Conservation (phyloP, 2,329 filamentous ascomycete genomes). For the Neofusicoccum kwambonambiense region DNA sequence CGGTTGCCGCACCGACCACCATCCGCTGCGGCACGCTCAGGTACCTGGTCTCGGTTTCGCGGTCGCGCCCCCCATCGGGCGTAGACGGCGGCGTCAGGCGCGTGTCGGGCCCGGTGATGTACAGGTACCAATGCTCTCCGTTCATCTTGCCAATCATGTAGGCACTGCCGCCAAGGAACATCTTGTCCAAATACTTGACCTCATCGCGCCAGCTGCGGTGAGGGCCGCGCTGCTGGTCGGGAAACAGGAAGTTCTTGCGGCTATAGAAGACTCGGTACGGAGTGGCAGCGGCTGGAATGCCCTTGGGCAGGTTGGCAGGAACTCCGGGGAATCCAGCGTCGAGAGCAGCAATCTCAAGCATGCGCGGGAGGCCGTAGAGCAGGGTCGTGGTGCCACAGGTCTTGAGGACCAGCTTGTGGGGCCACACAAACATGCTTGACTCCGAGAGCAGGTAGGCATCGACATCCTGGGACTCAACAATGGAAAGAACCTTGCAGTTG, state of each 20-base stretch:
- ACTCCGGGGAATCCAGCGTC: conserved; percentile 87
- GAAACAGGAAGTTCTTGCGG: conserved; percentile 96
- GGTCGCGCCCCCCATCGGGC: conserved; percentile 53
- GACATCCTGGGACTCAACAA: conserved; percentile 88
- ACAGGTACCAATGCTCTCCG: conserved; percentile 98
- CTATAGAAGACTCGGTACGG: conserved; percentile 98
- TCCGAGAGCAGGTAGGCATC: conserved; percentile 97
- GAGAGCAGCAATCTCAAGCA: conserved; percentile 86
- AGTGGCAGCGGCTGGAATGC: conserved; percentile 73
- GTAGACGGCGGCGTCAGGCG: conserved; percentile 79
- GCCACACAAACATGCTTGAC: conserved; percentile 99
- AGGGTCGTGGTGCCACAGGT: conserved; percentile 97
- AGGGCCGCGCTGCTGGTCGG: conserved; percentile 87
- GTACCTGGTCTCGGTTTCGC: conserved; percentile 58
- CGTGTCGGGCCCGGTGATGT: conserved; percentile 84
- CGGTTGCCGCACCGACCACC: conserved; percentile 41
- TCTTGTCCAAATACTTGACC: conserved; percentile 86
- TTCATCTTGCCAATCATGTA: conserved; percentile 99
- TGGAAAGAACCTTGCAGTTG: conserved; percentile 96
- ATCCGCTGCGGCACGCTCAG: conserved; percentile 60
- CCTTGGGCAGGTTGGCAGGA: conserved; percentile 63
- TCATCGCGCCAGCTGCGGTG: conserved; percentile 98
- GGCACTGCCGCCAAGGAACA: conserved; percentile 88
- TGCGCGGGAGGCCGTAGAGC: conserved; percentile 81
- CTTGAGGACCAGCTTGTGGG: conserved; percentile 99